phyloP scores from a whole-genome alignment of 371 early-diverging fungal species.

The Mucor racemosus region DNA sequence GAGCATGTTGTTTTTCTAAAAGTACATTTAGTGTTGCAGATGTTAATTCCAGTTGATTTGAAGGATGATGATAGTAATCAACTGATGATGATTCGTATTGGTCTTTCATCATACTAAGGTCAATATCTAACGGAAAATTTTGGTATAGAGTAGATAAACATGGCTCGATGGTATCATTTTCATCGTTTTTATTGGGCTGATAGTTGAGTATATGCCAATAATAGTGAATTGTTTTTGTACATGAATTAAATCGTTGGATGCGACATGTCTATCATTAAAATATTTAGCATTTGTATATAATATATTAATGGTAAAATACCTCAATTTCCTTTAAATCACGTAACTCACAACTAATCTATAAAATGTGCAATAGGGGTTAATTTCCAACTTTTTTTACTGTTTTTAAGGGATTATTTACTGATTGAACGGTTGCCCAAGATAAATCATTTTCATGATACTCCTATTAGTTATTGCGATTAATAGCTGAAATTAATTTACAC shows the following conservation, averaged over 20 bases:
- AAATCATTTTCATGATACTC: conserved; percentile 29
- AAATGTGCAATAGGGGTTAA: neutral
- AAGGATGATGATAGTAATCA: conserved; percentile 20
- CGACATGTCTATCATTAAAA: conserved; percentile 13
- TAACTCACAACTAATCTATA: conserved; percentile 34
- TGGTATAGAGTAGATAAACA: conserved; percentile 12
- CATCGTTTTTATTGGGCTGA: neutral
- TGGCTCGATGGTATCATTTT: conserved; percentile 14
- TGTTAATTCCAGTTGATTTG: conserved; percentile 16
- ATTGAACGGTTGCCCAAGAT: conserved; percentile 40
- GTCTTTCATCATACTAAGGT: neutral
- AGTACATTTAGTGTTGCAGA: conserved; percentile 4
- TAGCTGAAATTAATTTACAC: neutral
- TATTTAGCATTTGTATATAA: neutral
- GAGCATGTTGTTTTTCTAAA: neutral
- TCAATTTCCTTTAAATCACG: conserved; percentile 27
- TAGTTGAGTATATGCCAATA: conserved; percentile 24
- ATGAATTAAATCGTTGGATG: conserved; percentile 13
- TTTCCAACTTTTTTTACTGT: neutral
- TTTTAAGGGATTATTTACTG: conserved; percentile 24
- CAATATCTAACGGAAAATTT: conserved; percentile 13
- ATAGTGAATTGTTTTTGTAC: conserved; percentile 24
- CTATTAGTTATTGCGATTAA: conserved; percentile 4
- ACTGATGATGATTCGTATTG: neutral
- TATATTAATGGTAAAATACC: neutral